Evolutionary conservation across 352 stramenopile genomes (phyloP).

Genomic region (Globisporangium cederbergense): DNA sequence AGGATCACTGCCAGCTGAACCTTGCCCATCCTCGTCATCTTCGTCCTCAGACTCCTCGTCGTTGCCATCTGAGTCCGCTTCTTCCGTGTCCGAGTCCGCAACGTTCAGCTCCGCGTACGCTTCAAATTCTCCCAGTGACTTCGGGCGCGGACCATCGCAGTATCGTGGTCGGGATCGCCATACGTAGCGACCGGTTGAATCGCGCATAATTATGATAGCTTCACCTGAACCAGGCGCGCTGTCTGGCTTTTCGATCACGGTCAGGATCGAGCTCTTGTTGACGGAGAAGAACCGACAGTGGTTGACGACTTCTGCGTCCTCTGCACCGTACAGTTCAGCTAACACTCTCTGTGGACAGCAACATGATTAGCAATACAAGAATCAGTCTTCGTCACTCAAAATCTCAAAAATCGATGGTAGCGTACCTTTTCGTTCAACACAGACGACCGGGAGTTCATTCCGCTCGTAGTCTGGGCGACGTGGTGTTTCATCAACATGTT

Average conservation of each 20-base stretch:
- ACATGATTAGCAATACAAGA: conserved; percentile 8
- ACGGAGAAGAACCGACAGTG: conserved; percentile 81
- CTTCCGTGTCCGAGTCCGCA: conserved; percentile 18
- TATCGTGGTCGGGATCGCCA: conserved; percentile 77
- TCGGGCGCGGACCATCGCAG: conserved; percentile 44
- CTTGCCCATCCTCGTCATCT: conserved; percentile 28
- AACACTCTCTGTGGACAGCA: conserved; percentile 39
- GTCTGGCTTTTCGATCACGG: conserved; percentile 71
- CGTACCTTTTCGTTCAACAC: conserved; percentile 63
- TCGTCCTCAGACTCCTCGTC: conserved; percentile 17
- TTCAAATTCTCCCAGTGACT: conserved; percentile 60
- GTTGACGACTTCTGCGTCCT: conserved; percentile 32
- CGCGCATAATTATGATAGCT: conserved; percentile 75
- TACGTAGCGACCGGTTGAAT: conserved; percentile 71
- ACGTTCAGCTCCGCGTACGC: conserved; percentile 28
- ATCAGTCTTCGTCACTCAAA: not conserved
- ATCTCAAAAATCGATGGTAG: not conserved
- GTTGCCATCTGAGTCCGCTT: conserved; percentile 29
- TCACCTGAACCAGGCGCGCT: conserved; percentile 39
- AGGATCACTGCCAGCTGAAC: conserved; percentile 34
- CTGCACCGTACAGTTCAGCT: conserved; percentile 48
- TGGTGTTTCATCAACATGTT: conserved; percentile 89
- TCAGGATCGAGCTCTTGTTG: conserved; percentile 78
- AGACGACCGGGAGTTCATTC: conserved; percentile 39
- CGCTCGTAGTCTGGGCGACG: conserved; percentile 51